Conservation (phyloP, 345 rosid genomes). For the Acer saccharum region DNA sequence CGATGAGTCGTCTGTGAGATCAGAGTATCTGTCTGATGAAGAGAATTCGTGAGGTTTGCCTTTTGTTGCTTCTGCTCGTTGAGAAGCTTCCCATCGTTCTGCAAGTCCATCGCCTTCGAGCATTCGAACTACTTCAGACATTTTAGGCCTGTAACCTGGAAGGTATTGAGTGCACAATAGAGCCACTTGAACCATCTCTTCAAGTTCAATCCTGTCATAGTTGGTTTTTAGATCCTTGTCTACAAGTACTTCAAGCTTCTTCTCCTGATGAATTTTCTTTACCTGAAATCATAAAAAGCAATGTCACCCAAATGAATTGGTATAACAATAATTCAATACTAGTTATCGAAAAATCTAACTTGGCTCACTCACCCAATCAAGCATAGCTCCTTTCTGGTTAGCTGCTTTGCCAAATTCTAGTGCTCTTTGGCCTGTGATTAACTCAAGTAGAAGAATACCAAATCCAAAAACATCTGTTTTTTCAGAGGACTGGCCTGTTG, state of each 20-base stretch:
- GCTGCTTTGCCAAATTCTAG: constrained; percentile 91
- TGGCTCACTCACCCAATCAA: constrained; percentile 87
- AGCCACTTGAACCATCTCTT: constrained; percentile 93
- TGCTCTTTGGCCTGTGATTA: constrained; percentile 94
- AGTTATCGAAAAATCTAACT: not conserved
- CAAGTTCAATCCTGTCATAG: constrained; percentile 89
- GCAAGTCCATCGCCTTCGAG: constrained; percentile 98
- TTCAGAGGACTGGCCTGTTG: constrained; percentile 97
- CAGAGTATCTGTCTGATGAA: constrained; percentile 88
- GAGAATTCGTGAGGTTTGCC: constrained; percentile 73
- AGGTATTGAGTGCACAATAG: constrained; percentile 85
- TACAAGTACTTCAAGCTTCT: constrained; percentile 80
- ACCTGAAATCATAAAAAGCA: constrained; percentile 42
- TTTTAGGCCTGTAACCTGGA: constrained; percentile 89
- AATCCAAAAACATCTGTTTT: constrained; percentile 97
- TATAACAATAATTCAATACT: not conserved
- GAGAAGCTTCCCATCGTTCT: constrained; percentile 99
- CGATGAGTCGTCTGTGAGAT: constrained; percentile 94
- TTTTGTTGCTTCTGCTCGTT: constrained; percentile 63
- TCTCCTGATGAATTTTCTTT: constrained; percentile 88
- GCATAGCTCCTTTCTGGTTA: constrained; percentile 94
- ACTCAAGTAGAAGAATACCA: constrained; percentile 91
- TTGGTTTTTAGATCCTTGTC: constrained; percentile 82
- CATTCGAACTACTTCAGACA: constrained; percentile 97
- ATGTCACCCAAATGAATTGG: not conserved